These are phyloP conservation scores for Talaromyces sp. DNA, from an alignment of 2,329 filamentous ascomycete species.

Conservation along the genomic window DNA sequence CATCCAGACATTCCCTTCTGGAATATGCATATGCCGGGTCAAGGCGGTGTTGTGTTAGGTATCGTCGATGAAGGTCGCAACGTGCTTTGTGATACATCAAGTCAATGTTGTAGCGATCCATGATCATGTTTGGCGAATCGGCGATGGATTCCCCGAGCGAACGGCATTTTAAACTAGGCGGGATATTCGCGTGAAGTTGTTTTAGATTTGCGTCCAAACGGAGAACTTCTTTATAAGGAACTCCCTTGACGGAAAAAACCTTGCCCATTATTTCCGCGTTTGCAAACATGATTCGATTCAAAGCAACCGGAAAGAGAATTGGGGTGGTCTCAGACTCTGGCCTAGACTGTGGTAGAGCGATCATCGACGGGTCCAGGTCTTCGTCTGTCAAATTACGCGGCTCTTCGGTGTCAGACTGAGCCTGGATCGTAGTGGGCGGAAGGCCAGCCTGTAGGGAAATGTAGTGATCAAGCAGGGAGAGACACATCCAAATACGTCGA, in stretches of 20 bases:
- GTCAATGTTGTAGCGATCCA: constrained; percentile 4
- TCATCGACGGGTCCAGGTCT: not conserved
- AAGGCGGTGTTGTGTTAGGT: not conserved
- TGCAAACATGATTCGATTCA: constrained; percentile 4
- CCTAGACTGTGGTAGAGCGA: not conserved
- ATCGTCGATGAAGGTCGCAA: constrained; percentile 1
- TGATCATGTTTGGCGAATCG: constrained; percentile 1
- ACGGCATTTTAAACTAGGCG: not conserved
- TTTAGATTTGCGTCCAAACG: constrained; percentile 2
- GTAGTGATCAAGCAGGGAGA: not conserved
- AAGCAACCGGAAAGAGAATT: not conserved
- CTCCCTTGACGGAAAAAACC: not conserved
- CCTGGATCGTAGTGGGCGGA: not conserved
- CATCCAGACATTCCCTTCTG: not conserved
- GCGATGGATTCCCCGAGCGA: not conserved
- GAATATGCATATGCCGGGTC: not conserved
- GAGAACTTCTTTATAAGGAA: constrained; percentile 1
- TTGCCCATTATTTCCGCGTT: not conserved
- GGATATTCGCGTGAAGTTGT: not conserved
- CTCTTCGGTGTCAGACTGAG: constrained; percentile 1
- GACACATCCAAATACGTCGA: not conserved
- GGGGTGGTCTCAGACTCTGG: not conserved
- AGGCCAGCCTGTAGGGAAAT: not conserved
- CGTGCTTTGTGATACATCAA: constrained; percentile 3
- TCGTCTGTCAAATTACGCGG: constrained; percentile 1